phyloP scores from a whole-genome alignment of 208 protist genomes.

The Leishmania mexicana region DNA sequence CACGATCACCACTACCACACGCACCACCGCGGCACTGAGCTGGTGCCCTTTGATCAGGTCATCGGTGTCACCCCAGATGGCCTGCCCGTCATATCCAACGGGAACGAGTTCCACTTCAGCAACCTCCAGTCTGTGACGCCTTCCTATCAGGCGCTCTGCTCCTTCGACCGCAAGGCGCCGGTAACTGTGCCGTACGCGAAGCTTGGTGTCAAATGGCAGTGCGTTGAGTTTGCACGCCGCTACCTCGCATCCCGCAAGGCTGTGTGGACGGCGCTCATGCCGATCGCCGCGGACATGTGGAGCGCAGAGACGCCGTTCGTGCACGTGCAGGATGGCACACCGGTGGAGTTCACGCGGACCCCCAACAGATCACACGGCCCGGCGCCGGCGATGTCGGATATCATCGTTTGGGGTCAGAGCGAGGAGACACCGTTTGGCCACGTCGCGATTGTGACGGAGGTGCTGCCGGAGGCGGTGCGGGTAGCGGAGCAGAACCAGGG shows the following conservation, averaged over 20 bases:
- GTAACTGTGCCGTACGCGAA: conserved; percentile 29
- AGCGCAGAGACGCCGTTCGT: conserved; percentile 32
- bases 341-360: conserved; percentile 35
- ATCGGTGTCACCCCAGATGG: conserved; percentile 65
- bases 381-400: conserved; percentile 43
- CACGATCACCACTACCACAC: conserved; percentile 38
- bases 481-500: conserved; percentile 79
- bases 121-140: conserved; percentile 48
- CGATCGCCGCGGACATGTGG: conserved; percentile 66
- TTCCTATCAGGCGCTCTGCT: conserved; percentile 37
- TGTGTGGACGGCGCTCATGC: conserved; percentile 62
- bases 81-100: conserved; percentile 80
- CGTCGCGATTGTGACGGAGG: conserved; percentile 59
- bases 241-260: conserved; percentile 69
- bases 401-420: conserved; percentile 66
- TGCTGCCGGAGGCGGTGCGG: conserved; percentile 30
- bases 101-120: conserved; percentile 57
- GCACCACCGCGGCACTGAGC: conserved; percentile 44
- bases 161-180: conserved; percentile 29
- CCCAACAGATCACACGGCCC: conserved; percentile 36
- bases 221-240: conserved; percentile 73
- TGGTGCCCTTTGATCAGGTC: conserved; percentile 58
- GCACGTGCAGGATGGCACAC: conserved; percentile 21
- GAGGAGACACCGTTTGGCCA: conserved; percentile 59
- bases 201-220: conserved; percentile 72